Evolutionary conservation across 371 early-diverging fungal species (phyloP).

Genomic region (Rhizopus sp.): DNA sequence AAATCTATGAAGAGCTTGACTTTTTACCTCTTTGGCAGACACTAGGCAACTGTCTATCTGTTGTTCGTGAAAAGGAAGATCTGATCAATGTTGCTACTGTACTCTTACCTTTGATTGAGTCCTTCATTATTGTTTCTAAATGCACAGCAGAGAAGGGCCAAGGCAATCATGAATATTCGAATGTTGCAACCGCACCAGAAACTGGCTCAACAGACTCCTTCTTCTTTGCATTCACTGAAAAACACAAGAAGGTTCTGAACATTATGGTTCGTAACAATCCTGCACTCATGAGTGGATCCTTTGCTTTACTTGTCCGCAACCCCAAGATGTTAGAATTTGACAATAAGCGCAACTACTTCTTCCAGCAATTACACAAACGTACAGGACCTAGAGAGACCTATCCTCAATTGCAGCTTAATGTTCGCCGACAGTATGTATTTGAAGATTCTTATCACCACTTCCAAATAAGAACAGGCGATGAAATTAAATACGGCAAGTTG

Average conservation of each 20-base stretch:
- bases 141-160: constrained; percentile 53
- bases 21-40: constrained; percentile 80
- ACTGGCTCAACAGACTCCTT: constrained; percentile 59
- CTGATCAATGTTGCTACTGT: constrained; percentile 92
- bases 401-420: constrained; percentile 81
- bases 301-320: constrained; percentile 92
- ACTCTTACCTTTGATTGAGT: constrained; percentile 92
- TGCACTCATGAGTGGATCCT: constrained; percentile 93
- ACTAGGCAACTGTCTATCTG: constrained; percentile 73
- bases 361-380: constrained; percentile 90
- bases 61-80: constrained; percentile 76
- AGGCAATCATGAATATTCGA: constrained; percentile 25
- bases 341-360: constrained; percentile 97
- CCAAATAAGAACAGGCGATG: constrained; percentile 85
- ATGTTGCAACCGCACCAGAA: constrained; percentile 25
- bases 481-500: constrained; percentile 92
- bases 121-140: constrained; percentile 95
- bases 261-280: constrained; percentile 97
- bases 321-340: constrained; percentile 98
- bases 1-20: constrained; percentile 74
- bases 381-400: constrained; percentile 65
- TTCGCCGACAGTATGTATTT: constrained; percentile 93
- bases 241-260: constrained; percentile 94
- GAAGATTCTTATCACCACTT: constrained; percentile 95
- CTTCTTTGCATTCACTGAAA: constrained; percentile 90